These are phyloP conservation scores for Aspergillus melleus DNA, from an alignment of 2,329 filamentous ascomycete species.

Conservation along the genomic window DNA sequence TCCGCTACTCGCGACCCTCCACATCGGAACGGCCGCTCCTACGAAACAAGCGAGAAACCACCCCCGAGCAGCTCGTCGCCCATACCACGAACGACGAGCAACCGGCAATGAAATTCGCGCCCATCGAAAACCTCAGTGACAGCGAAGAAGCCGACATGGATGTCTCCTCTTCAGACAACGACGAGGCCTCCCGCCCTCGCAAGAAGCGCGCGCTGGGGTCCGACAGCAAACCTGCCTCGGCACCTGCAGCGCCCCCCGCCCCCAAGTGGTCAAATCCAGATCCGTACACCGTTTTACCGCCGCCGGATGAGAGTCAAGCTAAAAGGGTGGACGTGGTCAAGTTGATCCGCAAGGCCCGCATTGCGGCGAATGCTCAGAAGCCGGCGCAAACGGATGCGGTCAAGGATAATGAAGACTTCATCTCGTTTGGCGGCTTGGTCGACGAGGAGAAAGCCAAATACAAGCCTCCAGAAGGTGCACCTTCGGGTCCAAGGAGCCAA, in stretches of 20 bases:
- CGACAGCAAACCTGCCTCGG: conserved; percentile 16
- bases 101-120: conserved; percentile 34
- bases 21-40: conserved; percentile 41
- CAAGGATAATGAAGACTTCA: conserved; percentile 73
- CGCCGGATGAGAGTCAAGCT: conserved; percentile 67
- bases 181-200: conserved; percentile 35
- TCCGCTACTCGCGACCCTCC: conserved; percentile 37
- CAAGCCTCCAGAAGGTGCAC: conserved; percentile 37
- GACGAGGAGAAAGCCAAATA: conserved; percentile 46
- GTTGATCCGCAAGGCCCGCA: conserved; percentile 83
- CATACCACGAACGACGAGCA: conserved; percentile 27
- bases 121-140: conserved; percentile 43
- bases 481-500: conserved; percentile 35
- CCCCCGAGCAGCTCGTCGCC: conserved; percentile 35
- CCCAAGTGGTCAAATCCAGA: conserved; percentile 97
- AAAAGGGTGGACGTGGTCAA: conserved; percentile 89
- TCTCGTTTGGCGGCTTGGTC: conserved; percentile 74
- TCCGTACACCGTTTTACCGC: conserved; percentile 84
- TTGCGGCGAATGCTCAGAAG: conserved; percentile 53
- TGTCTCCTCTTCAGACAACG: conserved; percentile 40
- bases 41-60: conserved; percentile 33
- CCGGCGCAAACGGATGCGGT: conserved; percentile 56
- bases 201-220: conserved; percentile 38
- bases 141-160: conserved; percentile 50
- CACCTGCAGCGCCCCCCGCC: conserved; percentile 30